These are phyloP conservation scores for Beta corolliflora DNA, from an alignment of 179 eudicot genomes.

Conservation along the genomic window DNA sequence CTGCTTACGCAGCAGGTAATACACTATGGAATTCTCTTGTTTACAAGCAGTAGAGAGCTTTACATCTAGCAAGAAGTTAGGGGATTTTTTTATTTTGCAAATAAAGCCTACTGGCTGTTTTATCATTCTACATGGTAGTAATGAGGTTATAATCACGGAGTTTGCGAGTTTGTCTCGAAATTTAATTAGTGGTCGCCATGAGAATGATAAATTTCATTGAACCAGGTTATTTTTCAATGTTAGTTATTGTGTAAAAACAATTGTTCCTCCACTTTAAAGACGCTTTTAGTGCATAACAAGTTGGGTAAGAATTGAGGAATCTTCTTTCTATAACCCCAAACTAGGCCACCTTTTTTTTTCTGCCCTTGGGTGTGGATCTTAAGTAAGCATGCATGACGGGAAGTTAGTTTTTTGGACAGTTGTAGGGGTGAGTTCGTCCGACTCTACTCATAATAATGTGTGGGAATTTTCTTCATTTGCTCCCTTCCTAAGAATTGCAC, in stretches of 20 bases:
- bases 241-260: neutral
- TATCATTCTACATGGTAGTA: constrained; percentile 2
- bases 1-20: constrained; percentile 20
- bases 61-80: constrained; percentile 6
- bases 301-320: neutral
- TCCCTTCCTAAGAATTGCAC: too few species aligned
- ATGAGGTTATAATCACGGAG: neutral
- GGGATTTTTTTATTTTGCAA: neutral
- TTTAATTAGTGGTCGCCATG: too few species aligned
- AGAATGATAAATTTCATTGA: too few species aligned
- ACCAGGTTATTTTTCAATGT: neutral
- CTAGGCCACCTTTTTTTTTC: neutral
- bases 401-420: too few species aligned
- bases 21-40: neutral
- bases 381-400: neutral
- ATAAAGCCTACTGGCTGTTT: constrained; percentile 5
- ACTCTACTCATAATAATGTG: too few species aligned
- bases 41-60: neutral
- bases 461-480: too few species aligned
- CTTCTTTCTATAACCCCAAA: neutral
- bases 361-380: neutral
- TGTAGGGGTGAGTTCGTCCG: too few species aligned
- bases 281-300: neutral
- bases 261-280: neutral
- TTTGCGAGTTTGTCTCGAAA: neutral